Evolutionary conservation across 2,329 filamentous ascomycete species (phyloP).

Genomic region (Aureobasidium sp.): DNA sequence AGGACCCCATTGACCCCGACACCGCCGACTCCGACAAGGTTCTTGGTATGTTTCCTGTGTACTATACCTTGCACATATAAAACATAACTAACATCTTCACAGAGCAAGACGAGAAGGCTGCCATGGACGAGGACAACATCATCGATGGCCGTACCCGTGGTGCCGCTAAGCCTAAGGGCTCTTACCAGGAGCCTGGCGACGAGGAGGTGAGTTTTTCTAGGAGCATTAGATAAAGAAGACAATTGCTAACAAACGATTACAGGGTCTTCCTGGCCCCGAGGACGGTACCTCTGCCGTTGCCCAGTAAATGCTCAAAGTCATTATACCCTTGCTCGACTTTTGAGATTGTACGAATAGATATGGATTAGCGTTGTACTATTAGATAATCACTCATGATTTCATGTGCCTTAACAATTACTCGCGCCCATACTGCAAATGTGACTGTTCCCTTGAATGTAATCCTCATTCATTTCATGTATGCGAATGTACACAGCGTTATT

Average conservation of each 20-base stretch:
- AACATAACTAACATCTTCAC: neutral
- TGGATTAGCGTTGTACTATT: neutral
- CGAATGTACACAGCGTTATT: neutral
- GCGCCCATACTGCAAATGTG: too few species aligned
- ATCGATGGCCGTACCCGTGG: slow-evolving; percentile 42
- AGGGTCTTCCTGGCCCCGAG: slow-evolving; percentile 18
- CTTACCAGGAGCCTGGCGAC: slow-evolving; percentile 46
- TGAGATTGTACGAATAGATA: neutral
- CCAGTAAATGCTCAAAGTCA: slow-evolving; percentile 7
- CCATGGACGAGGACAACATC: slow-evolving; percentile 44
- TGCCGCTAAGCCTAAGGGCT: slow-evolving; percentile 39
- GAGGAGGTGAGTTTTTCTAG: slow-evolving; percentile 28
- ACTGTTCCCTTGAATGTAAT: neutral
- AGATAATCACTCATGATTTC: neutral
- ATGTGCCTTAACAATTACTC: neutral
- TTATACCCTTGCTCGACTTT: neutral
- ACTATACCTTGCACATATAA: neutral
- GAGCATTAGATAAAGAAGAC: too few species aligned
- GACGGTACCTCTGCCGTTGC: slow-evolving; percentile 16
- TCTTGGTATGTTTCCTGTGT: slow-evolving; percentile 32
- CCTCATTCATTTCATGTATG: neutral
- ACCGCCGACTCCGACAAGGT: slow-evolving; percentile 42
- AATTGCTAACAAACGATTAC: neutral
- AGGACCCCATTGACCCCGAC: slow-evolving; percentile 38
- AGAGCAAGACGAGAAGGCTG: slow-evolving; percentile 42